Evolutionary conservation across 163 green algal genomes (phyloP).

Genomic region (Chlorella variabilis): DNA sequence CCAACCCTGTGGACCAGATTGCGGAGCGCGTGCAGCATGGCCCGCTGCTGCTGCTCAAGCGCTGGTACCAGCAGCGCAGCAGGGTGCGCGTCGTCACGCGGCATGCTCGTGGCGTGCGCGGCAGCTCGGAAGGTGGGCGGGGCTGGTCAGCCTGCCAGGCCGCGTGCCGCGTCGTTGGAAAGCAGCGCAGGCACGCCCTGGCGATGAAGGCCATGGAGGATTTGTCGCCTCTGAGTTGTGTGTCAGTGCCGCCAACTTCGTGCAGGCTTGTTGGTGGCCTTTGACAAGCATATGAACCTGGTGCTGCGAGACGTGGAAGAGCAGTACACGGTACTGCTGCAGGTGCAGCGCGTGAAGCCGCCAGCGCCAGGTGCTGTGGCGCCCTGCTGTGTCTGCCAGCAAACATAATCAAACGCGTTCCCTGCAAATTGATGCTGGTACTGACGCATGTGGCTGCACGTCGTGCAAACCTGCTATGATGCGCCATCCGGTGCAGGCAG

Average conservation of each 20-base stretch:
- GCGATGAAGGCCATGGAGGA: no score
- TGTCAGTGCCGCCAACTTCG: no score
- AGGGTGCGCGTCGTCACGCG: slow-evolving; percentile 74
- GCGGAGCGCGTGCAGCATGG: slow-evolving; percentile 41
- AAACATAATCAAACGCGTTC: no score
- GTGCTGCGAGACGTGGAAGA: slow-evolving; percentile 96
- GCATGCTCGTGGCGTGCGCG: slow-evolving; percentile 71
- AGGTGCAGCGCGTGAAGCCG: background rate
- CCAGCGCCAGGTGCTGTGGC: background rate
- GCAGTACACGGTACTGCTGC: slow-evolving; percentile 48
- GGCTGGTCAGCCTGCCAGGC: background rate
- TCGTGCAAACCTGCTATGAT: no score
- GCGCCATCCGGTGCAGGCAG: background rate
- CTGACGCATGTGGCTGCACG: no score
- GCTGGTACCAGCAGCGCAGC: slow-evolving; percentile 31
- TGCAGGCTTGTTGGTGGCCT: slow-evolving; percentile 77
- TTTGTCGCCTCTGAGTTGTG: no score
- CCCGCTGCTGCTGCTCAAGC: slow-evolving; percentile 59
- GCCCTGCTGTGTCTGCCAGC: background rate
- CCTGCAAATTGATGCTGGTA: no score
- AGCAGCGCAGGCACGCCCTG: no score
- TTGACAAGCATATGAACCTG: slow-evolving; percentile 98
- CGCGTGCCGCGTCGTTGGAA: no score
- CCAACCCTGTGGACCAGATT: slow-evolving; percentile 41
- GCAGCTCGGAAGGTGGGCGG: slow-evolving; percentile 46